Base-by-base conservation (phyloP, 176 grass and related monocot genomes). In the Cymbopogon citratus region DNA sequence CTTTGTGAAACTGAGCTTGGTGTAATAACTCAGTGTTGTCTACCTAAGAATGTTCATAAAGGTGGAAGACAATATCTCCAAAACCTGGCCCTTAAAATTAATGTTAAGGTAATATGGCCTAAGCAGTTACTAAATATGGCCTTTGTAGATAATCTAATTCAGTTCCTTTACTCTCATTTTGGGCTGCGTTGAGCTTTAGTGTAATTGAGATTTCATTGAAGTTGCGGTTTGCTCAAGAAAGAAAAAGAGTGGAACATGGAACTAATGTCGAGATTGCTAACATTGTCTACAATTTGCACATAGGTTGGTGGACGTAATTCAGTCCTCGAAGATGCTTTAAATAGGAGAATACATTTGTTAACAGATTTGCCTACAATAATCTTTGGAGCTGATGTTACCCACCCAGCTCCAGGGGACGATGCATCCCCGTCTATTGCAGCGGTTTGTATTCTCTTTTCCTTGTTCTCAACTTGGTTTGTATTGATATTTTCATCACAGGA, bases 41-140 rank as follows among this genome's bases (percentile, higher is more conserved):
- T 78, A 21, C 87, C 93, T 26, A 90, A 39, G 36, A 95, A 92
- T 57, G 66, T 89, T 70, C 65, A 74, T 13, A 94, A 87, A 77
- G 87, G 87, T 61, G 88, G 63, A 3, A 76, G 84, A 29, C 82
- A 92, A 14, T 95, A 86, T 81, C 81, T 92, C 36, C 79, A 88
- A 91, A 95, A 98, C 84, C 74, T 93, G 40, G 84, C 88, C 29
- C 66, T 94, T 69, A 98, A 94, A 90, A 95, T 98, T 59, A 98
- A 98, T 43, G 85, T 91, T 12, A 98, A 98, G 95, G 92, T 98
- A 80, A 38, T 78, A 57, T 61, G 9, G 29, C n/a, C 23, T 75
- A 64, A 25, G n/a, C 24, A 57, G 35, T 33, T 60, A 11, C 10
- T 26, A 12, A 35, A 36, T 57, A 1, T 54, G 45, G 45, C 7